Evolutionary conservation across 2,329 filamentous ascomycete genomes (phyloP).

Genomic region (Colletotrichum phormii): DNA sequence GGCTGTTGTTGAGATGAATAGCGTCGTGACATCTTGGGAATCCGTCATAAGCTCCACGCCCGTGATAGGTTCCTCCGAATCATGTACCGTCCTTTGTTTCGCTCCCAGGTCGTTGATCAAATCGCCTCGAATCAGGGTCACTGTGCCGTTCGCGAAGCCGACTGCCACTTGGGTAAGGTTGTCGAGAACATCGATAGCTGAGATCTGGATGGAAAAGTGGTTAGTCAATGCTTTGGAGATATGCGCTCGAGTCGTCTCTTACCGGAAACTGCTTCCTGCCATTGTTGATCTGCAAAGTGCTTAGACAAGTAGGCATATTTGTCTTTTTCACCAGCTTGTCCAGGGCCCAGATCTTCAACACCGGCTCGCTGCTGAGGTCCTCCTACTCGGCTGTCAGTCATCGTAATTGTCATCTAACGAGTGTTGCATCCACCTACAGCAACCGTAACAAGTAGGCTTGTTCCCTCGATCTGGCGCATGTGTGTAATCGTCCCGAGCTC

Average conservation of each 20-base stretch:
- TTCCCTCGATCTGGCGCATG: conserved; percentile 91
- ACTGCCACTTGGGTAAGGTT: conserved; percentile 94
- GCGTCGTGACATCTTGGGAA: conserved; percentile 70
- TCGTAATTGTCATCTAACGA: background rate
- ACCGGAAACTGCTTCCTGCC: conserved; percentile 93
- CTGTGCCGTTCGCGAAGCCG: conserved; percentile 94
- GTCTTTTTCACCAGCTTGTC: conserved; percentile 96
- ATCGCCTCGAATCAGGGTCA: conserved; percentile 93
- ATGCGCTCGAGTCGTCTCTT: conserved; percentile 41
- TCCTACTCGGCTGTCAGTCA: conserved; percentile 62
- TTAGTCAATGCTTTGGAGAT: background rate
- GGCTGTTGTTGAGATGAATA: conserved; percentile 93
- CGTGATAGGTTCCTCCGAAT: conserved; percentile 96
- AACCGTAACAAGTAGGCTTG: conserved; percentile 85
- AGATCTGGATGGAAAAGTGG: conserved; percentile 66
- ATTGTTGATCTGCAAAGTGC: conserved; percentile 87
- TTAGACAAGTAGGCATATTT: conserved; percentile 87
- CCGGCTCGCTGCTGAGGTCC: conserved; percentile 86
- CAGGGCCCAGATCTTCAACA: conserved; percentile 97
- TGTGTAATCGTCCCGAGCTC: conserved; percentile 85
- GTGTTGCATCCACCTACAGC: conserved; percentile 56
- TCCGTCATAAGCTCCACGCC: conserved; percentile 82
- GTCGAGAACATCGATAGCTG: conserved; percentile 86
- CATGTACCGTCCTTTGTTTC: conserved; percentile 93
- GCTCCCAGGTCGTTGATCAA: conserved; percentile 95